Evolutionary conservation across 257 asterid genomes (phyloP).

Genomic region (Ilex aquifolium): DNA sequence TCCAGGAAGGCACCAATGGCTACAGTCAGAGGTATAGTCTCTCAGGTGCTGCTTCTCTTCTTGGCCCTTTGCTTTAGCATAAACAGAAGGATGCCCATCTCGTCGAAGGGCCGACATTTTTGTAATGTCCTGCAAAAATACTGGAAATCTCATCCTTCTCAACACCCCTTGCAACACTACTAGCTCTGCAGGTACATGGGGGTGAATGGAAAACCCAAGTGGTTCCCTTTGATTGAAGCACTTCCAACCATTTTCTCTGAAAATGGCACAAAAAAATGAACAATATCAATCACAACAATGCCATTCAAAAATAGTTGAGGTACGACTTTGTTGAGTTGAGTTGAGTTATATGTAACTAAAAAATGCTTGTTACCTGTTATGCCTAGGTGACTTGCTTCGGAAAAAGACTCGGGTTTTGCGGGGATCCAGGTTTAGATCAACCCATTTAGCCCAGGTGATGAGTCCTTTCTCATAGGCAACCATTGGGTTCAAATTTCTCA

Average conservation of each 20-base stretch:
- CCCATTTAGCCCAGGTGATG: conserved; percentile 79
- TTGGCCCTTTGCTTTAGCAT: conserved; percentile 40
- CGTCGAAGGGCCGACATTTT: conserved; percentile 51
- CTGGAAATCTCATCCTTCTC: conserved; percentile 57
- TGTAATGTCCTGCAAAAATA: conserved; percentile 60
- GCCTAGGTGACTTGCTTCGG: conserved; percentile 84
- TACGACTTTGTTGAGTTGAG: too few species aligned
- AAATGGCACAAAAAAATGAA: not conserved
- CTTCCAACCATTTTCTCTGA: conserved; percentile 67
- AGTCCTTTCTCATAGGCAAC: conserved; percentile 78
- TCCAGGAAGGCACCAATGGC: conserved; percentile 95
- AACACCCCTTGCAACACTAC: conserved; percentile 46
- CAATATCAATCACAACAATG: too few species aligned
- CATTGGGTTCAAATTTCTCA: conserved; percentile 49
- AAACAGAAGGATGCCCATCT: conserved; percentile 93
- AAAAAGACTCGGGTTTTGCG: conserved; percentile 57
- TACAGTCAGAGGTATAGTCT: conserved; percentile 56
- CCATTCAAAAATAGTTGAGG: too few species aligned
- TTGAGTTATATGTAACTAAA: not conserved
- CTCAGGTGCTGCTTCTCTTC: conserved; percentile 35
- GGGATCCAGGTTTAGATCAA: conserved; percentile 77
- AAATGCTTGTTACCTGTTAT: conserved; percentile 44
- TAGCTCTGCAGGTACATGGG: conserved; percentile 44
- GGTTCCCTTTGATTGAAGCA: conserved; percentile 64
- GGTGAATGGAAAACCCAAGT: conserved; percentile 32